Base-by-base conservation (phyloP, 2,329 filamentous ascomycete species). In the Ophiostoma montium region DNA sequence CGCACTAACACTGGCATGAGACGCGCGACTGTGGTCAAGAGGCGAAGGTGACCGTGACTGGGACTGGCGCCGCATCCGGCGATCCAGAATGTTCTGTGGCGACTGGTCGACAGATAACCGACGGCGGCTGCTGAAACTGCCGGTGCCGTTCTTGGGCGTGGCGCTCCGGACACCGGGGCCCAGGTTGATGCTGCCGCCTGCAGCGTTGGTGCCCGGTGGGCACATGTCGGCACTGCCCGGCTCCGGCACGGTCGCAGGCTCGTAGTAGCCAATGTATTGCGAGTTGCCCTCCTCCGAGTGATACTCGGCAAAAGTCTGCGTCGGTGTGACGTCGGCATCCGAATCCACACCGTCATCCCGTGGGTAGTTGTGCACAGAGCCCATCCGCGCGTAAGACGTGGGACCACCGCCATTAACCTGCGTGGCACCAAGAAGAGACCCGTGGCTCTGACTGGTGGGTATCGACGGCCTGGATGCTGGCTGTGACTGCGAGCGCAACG, bases 401-500 rank as follows among this genome's bases (percentile, higher is more conserved):
- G 65, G 56, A 12, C 65, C 66, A 44, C 64, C 64, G 19, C 67
- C 54, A 30, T 54, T 53, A 50, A 51, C 12, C 46, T 54, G 54
- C 5, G 46, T 35, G 6, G 52, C 19, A 5, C 46, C 46, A 27
- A 49, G 15, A 7, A 47, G 38, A n/a, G 30, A 52, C 3, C 51
- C 54, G 16, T 56, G 55, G 13, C 50, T 51, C 52, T 57, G 67
- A 31, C 56, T 62, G 53, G 43, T 62, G 57, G 55, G 52, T 55
- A 65, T 61, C 3, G 66, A 58, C 3, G 58, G 59, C 31, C 75
- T 67, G 32, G 75, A 72, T 3, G 78, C 77, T 21, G 78, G 78
- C 59, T 82, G 78, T n/a, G 78, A 82, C 59, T 82, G 78, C 23
- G 78, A 82, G 54, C 78, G 70, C 53, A 79, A 61, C n/a, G 75